Evolutionary conservation across 768 basidiomycete genomes (phyloP), one percentile per base, ranked within the genome.

Genomic region (Mrakia blollopis): DNA sequence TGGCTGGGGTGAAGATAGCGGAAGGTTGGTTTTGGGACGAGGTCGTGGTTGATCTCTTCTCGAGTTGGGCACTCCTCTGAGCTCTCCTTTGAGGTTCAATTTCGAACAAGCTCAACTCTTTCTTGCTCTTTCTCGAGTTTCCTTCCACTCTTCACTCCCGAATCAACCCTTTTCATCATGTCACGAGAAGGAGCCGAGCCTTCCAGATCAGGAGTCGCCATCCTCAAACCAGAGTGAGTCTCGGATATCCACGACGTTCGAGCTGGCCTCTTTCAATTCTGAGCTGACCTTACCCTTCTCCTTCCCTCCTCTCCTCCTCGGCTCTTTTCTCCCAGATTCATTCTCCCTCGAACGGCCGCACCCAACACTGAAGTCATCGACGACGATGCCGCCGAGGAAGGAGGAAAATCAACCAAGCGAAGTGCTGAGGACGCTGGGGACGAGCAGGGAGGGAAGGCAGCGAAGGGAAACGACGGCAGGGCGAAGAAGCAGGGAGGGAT

Each of bases 351-450:
- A 41, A 8, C 25, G 5, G 39, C 5, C 11, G 35, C 65, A 44
- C 71, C n/a, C 44, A 60, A 44, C 52, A 47, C 23, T 7, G 67
- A 69, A 57, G 30, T 57, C 23, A 47, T 25, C 37, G 39, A 60
- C 14, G 30, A 41, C 6, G 61, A 57, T 2, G 39, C 30, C 32
- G 14, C 47, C 2, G 1, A 39, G 68, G 73, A 35, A 0, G 47
- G 85, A 83, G 14, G 81, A 85, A 35, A 85, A 25, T 57, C 57
- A 11, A 57, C 57, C 86, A 75, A 82, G 82, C 61, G 86, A 86
- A 79, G 87, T 85, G 79, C 81, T 86, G 74, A 87, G 86, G 16
- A 89, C 88, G 81, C 89, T 89, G 79, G 87, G 90, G 81, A 90
- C 88, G 83, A 62, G 35, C 28, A 28, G 28, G 47, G 47, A 50